Evolutionary conservation across 2,329 filamentous ascomycete genomes (phyloP), one percentile per base, ranked within the genome.

Genomic region (Xylaria sp.): DNA sequence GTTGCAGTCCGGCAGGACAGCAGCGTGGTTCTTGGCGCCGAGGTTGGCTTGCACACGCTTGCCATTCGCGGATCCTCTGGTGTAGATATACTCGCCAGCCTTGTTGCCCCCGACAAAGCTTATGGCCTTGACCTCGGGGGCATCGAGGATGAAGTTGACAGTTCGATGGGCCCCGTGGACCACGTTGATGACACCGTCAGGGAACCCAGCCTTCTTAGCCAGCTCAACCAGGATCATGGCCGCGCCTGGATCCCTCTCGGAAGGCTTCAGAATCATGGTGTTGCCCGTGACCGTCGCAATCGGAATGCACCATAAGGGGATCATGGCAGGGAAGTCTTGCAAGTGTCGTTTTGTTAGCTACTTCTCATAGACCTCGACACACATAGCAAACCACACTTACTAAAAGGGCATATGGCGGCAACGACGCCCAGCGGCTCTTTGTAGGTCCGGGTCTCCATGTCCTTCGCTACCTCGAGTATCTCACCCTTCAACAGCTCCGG

Each of bases 31-130:
- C 83, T 94, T 94, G 63, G 90, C 90, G 39, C 90, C 91, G 57
- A 94, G 76, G 75, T 94, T 94, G 71, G 90, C 90, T 76, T 94
- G 91, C 26, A 92, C 89, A 66, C 90, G 88, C 82, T 94, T 94
- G 68, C 91, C 90, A 67, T 93, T 91, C 68, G 89, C 90, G 1
- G 89, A 91, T 26, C 85, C 90, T 52, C 89, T 85, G 50, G 78
- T 74, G 75, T 86, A 94, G 72, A 94, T 94, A 78, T 94, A 94
- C 76, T 93, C 89, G 68, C 90, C 90, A 7, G 90, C 91, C 79
- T 91, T 90, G 80, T 94, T 94, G 74, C 88, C 86, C 60, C 90
- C 90, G 37, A 95, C 91, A 66, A 95, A 95, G 74, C 85, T 89
- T 67, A 95, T 83, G 52, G 91, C 90, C 82, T 92, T 93, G 80